These are phyloP conservation scores for Penicillium antarcticum DNA, from an alignment of 495 filamentous ascomycete species.

Conservation along the genomic window DNA sequence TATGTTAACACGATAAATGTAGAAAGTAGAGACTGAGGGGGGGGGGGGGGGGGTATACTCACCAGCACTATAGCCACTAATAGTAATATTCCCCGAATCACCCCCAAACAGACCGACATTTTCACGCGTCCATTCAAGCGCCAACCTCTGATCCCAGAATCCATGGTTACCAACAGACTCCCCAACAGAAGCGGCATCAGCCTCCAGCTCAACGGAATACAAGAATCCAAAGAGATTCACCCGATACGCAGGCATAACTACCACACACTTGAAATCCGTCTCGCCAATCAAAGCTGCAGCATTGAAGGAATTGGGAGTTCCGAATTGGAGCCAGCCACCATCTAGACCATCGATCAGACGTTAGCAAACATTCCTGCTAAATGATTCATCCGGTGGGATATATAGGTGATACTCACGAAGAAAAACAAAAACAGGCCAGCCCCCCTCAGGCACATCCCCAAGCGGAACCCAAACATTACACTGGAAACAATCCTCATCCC, in stretches of 20 bases:
- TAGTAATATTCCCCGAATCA: conserved; percentile 58
- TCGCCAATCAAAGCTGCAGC: conserved; percentile 49
- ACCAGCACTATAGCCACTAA: conserved; percentile 63
- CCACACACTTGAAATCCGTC: conserved; percentile 48
- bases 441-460: conserved; percentile 30
- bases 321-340: conserved; percentile 59
- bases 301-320: conserved; percentile 43
- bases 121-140: conserved; percentile 62
- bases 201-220: conserved; percentile 48
- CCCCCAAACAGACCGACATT: conserved; percentile 62
- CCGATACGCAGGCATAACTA: conserved; percentile 67
- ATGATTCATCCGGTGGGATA: background rate
- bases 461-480: conserved; percentile 41
- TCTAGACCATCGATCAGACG: conserved; percentile 23
- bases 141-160: conserved; percentile 62
- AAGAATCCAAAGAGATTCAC: conserved; percentile 67
- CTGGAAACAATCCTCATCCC: conserved; percentile 44
- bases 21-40: no score
- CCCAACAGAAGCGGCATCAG: conserved; percentile 45
- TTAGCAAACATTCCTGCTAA: no score
- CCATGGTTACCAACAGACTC: conserved; percentile 58
- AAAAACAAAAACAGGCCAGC: conserved; percentile 45
- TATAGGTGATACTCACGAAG: conserved; percentile 31
- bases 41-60: background rate
- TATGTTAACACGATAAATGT: background rate